Conservation (phyloP, 805 yeast genomes). For the Starmerella vaccinii region DNA sequence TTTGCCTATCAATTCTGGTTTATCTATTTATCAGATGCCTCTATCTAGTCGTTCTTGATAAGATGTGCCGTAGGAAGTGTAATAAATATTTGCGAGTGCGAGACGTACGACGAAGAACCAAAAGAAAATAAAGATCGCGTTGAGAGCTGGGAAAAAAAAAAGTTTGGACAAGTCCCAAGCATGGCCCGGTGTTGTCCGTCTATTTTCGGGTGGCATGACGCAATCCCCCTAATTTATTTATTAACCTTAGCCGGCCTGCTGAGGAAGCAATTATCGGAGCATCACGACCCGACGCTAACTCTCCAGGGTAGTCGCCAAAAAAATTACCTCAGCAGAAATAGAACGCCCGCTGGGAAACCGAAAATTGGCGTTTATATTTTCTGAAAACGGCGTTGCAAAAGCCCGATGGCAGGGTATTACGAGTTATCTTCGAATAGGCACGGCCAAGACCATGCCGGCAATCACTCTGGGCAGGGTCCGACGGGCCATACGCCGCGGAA, state of each 20-base stretch:
- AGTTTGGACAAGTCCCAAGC: too few species aligned
- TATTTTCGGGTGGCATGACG: background rate
- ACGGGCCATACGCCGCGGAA: slow-evolving; percentile 3
- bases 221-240: background rate
- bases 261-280: slow-evolving; percentile 1
- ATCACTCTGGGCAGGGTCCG: background rate
- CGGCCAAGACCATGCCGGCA: background rate
- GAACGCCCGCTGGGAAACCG: background rate
- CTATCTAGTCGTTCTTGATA: too few species aligned
- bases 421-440: slow-evolving; percentile 1
- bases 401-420: slow-evolving; percentile 4
- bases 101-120: too few species aligned
- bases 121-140: too few species aligned
- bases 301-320: slow-evolving; percentile 6
- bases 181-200: too few species aligned
- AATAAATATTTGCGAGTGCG: too few species aligned
- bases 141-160: too few species aligned
- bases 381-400: background rate
- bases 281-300: slow-evolving; percentile 2
- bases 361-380: background rate
- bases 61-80: too few species aligned
- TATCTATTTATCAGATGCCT: too few species aligned
- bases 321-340: slow-evolving; percentile 5
- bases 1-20: too few species aligned
- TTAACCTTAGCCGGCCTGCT: background rate